Percentiles rank a stretch among this genome's conserved stretches.
Evolutionary conservation across 2,329 filamentous ascomycete species (phyloP).

Genomic region (Arthrinium phaeospermum): DNA sequence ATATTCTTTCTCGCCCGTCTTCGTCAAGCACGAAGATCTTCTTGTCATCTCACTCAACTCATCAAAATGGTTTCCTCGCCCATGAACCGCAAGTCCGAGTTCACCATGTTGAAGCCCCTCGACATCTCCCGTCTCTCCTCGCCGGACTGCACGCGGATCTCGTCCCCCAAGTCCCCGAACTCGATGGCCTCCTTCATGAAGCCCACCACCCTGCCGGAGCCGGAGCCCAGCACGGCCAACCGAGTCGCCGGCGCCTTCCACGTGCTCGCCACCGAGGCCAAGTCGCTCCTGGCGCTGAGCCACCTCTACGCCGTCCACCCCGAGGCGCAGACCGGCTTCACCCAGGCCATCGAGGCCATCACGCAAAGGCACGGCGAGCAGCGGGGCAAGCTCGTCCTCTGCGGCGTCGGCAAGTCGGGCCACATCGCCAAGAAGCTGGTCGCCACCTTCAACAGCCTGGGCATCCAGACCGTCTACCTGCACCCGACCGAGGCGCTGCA

Average conservation of each 20-base stretch:
- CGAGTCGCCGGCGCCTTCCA: conserved; percentile 70
- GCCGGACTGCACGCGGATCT: neutral
- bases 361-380: conserved; percentile 60
- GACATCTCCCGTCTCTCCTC: neutral
- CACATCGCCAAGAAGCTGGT: conserved; percentile 89
- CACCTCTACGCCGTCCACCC: conserved; percentile 75
- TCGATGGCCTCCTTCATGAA: neutral
- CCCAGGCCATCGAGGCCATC: conserved; percentile 73
- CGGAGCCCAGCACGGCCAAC: neutral
- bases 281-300: conserved; percentile 75
- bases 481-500: conserved; percentile 93
- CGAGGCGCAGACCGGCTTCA: conserved; percentile 72
- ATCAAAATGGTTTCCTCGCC: conserved; percentile 7
- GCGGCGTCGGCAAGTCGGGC: conserved; percentile 91
- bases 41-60: neutral
- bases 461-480: conserved; percentile 79
- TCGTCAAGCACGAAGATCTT: neutral
- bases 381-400: conserved; percentile 79
- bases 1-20: neutral
- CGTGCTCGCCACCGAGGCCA: conserved; percentile 82
- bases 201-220: neutral
- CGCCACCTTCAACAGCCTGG: conserved; percentile 92
- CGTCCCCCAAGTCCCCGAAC: neutral
- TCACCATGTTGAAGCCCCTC: neutral
- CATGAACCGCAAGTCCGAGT: neutral